Conservation (phyloP, 805 yeast genomes). For the Suhomyces prunicola region DNA sequence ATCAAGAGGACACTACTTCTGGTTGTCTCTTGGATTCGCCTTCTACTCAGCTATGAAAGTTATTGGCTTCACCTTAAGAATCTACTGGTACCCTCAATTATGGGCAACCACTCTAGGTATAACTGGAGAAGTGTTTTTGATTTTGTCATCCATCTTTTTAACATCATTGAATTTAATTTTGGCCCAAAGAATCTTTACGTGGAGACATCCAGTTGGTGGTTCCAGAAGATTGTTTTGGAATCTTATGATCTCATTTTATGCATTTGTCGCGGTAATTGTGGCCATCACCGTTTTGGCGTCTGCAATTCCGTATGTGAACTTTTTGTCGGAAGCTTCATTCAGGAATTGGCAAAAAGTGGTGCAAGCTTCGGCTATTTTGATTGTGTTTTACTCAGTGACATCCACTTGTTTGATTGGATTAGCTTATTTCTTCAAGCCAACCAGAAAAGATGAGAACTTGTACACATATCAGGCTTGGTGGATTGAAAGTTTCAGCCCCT, state of each 20-base stretch:
- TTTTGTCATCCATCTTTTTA: conserved; percentile 56
- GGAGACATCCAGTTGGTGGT: conserved; percentile 76
- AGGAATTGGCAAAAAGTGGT: conserved; percentile 45
- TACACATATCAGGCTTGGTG: conserved; percentile 74
- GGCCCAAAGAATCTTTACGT: conserved; percentile 71
- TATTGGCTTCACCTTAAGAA: conserved; percentile 58
- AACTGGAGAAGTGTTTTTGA: conserved; percentile 52
- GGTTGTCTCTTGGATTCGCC: conserved; percentile 50
- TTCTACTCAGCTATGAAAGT: conserved; percentile 52
- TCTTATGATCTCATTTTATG: conserved; percentile 48
- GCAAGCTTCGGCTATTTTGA: conserved; percentile 28
- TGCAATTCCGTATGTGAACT: conserved; percentile 56
- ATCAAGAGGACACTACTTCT: conserved; percentile 59
- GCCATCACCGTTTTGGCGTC: conserved; percentile 69
- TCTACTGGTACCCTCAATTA: conserved; percentile 56
- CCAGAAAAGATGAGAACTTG: conserved; percentile 46
- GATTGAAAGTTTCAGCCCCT: conserved; percentile 61
- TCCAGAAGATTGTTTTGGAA: conserved; percentile 48
- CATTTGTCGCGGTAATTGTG: conserved; percentile 54
- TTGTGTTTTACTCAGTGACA: conserved; percentile 47
- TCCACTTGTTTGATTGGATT: conserved; percentile 48
- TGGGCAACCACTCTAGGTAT: conserved; percentile 48
- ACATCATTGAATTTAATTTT: conserved; percentile 60
- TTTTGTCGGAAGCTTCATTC: conserved; percentile 43
- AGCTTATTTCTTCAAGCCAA: conserved; percentile 56